Evolutionary conservation across 768 basidiomycete species (phyloP).

Genomic region (Lactarius sanguifluus): DNA sequence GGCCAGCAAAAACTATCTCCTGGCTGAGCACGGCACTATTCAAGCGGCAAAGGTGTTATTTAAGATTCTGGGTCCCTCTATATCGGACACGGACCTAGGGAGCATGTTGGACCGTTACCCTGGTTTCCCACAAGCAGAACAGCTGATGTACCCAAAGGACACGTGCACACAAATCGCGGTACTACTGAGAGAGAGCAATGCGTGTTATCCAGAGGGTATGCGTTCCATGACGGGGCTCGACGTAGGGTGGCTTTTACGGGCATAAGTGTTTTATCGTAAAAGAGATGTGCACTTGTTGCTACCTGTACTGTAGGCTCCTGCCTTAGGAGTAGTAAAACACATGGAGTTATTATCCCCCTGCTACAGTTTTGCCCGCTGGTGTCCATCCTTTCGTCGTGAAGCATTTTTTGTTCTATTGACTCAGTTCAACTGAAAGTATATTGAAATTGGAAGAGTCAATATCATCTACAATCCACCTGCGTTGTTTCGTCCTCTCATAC

Average conservation of each 20-base stretch:
- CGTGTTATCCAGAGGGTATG: constrained; percentile 71
- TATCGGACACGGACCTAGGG: constrained; percentile 48
- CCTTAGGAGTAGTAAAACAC: neutral
- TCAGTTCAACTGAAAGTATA: too few species aligned
- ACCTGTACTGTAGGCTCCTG: neutral
- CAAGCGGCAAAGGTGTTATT: constrained; percentile 83
- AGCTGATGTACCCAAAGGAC: constrained; percentile 76
- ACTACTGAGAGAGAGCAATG: constrained; percentile 74
- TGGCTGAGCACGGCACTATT: constrained; percentile 62
- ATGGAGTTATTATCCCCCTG: neutral
- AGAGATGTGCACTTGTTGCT: neutral
- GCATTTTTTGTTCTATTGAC: too few species aligned
- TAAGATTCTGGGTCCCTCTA: constrained; percentile 68
- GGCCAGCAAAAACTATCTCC: constrained; percentile 49
- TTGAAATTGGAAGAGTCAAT: too few species aligned
- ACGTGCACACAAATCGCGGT: constrained; percentile 71
- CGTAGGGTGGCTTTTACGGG: constrained; percentile 70
- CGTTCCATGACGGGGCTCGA: constrained; percentile 78
- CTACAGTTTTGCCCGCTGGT: too few species aligned
- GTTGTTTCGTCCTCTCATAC: neutral
- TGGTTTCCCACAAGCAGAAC: constrained; percentile 86
- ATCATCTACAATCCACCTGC: neutral
- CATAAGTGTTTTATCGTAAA: constrained; percentile 22
- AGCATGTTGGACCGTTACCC: constrained; percentile 71
- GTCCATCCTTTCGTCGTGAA: too few species aligned